Percentiles rank a stretch among this genome's conserved stretches.
phyloP scores from a whole-genome alignment of 1,139 yeast species.

The Kazachstania sp. region DNA sequence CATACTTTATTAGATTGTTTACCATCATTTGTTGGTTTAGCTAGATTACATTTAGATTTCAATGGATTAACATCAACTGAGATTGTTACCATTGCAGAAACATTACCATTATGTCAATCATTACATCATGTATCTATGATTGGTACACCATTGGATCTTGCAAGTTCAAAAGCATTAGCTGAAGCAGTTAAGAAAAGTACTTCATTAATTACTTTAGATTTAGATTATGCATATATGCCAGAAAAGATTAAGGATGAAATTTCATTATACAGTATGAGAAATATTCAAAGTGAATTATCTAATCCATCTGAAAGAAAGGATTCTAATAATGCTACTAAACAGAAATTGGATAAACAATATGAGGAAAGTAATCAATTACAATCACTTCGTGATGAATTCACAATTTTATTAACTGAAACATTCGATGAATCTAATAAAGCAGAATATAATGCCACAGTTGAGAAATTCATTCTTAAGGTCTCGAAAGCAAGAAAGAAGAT shows the following conservation, averaged over 20 bases:
- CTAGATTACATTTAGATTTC: constrained; percentile 54
- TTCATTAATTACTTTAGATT: constrained; percentile 52
- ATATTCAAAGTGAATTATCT: constrained; percentile 45
- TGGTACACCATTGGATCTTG: constrained; percentile 48
- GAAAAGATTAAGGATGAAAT: constrained; percentile 46
- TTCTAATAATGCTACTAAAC: background rate
- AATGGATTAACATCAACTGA: constrained; percentile 43
- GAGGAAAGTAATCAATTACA: constrained; percentile 14
- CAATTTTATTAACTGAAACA: constrained; percentile 27
- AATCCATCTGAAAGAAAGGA: constrained; percentile 9
- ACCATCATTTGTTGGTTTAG: constrained; percentile 50
- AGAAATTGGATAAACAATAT: background rate
- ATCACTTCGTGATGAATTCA: constrained; percentile 31
- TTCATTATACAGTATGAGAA: constrained; percentile 61
- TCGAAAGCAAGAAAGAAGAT: constrained; percentile 39
- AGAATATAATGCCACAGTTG: constrained; percentile 26
- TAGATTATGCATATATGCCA: constrained; percentile 50
- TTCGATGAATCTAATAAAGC: constrained; percentile 21
- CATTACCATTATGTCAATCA: constrained; percentile 51
- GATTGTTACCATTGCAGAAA: constrained; percentile 49
- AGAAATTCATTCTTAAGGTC: constrained; percentile 40
- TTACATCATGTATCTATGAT: constrained; percentile 51
- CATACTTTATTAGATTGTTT: constrained; percentile 40
- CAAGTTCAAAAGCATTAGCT: constrained; percentile 49
- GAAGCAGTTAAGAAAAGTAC: constrained; percentile 49